Evolutionary conservation across 1,139 yeast genomes (phyloP), one percentile per base, ranked within the genome.

Genomic region (Zhuliangozyma blackwelliae): DNA sequence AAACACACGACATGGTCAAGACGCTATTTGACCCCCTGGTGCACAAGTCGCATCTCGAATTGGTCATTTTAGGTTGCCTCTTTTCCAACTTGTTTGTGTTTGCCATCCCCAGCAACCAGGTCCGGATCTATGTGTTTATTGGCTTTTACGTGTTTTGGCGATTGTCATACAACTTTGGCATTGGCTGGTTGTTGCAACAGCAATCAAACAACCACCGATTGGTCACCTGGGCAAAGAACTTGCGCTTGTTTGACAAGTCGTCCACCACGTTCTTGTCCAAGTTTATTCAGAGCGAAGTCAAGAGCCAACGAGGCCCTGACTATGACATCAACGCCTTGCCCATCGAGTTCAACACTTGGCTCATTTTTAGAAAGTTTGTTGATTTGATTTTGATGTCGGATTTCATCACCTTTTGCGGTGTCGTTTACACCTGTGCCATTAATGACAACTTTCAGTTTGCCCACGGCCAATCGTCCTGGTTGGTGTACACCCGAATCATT

Each of bases 351-450:
- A 86, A 85, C 58, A 80, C 92, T 28, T 87, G 96, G 96, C 66
- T 87, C 34, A 57, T 87, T 12, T 87, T 83, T 59, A 72, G 96
- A 44, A 85, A 83, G 55, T 71, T 82, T 38, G 96, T 87, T 16
- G 95, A 87, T 57, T 70, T 87, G 59, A 79, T 87, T 39, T 71
- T 87, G 51, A 86, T 87, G 95, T 85, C 82, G 58, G 96, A 87
- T 59, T 87, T 87, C 55, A 77, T 83, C 27, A 78, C 88, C 25
- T 87, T 86, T 57, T 72, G 84, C 55, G 74, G 87, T 46, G 69
- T 83, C 40, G 90, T 87, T 8, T 62, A 75, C 35, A 70, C 83
- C 9, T 81, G 90, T 49, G 50, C 77, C 10, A 57, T 72, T 10
- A 55, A 67, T 31, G 52, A 65, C 36, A 57, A 61, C 39, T 51